phyloP scores from a whole-genome alignment of 2,329 filamentous ascomycete genomes.

The Fusarium dlaminii region DNA sequence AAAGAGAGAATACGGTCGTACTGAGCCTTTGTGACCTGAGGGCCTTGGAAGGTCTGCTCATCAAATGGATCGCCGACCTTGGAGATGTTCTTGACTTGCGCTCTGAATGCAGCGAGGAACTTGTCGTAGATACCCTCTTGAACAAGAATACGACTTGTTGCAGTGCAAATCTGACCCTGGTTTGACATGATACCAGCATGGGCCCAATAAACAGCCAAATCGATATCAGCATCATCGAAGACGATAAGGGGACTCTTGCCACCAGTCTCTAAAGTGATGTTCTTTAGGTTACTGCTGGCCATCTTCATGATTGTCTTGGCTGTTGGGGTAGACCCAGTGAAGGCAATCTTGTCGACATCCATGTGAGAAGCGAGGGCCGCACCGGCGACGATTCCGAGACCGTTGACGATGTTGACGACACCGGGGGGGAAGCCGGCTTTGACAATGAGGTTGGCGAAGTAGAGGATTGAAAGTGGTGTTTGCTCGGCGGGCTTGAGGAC shows the following conservation, averaged over 20 bases:
- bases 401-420: slow-evolving; percentile 80
- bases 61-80: slow-evolving; percentile 77
- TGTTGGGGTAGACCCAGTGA: slow-evolving; percentile 79
- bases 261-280: slow-evolving; percentile 73
- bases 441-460: slow-evolving; percentile 72
- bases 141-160: slow-evolving; percentile 71
- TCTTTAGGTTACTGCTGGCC: slow-evolving; percentile 72
- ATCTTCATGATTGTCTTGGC: slow-evolving; percentile 80
- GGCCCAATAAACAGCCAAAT: slow-evolving; percentile 72
- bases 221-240: slow-evolving; percentile 72
- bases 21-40: slow-evolving; percentile 76
- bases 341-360: slow-evolving; percentile 79
- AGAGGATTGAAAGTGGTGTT: slow-evolving; percentile 71
- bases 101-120: slow-evolving; percentile 58
- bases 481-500: slow-evolving; percentile 74
- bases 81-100: slow-evolving; percentile 52
- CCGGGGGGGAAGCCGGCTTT: slow-evolving; percentile 82
- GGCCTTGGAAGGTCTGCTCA: slow-evolving; percentile 76
- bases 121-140: slow-evolving; percentile 69
- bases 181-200: slow-evolving; percentile 65
- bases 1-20: slow-evolving; percentile 76
- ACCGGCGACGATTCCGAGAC: slow-evolving; percentile 74
- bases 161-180: slow-evolving; percentile 72
- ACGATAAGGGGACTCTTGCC: slow-evolving; percentile 73
- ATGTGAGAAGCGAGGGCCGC: slow-evolving; percentile 73